A percentile compares a stretch with the other conserved stretches of the same genome.
Evolutionary conservation across 176 grass and related monocot genomes (phyloP).

Genomic region (Paspalum notatum): DNA sequence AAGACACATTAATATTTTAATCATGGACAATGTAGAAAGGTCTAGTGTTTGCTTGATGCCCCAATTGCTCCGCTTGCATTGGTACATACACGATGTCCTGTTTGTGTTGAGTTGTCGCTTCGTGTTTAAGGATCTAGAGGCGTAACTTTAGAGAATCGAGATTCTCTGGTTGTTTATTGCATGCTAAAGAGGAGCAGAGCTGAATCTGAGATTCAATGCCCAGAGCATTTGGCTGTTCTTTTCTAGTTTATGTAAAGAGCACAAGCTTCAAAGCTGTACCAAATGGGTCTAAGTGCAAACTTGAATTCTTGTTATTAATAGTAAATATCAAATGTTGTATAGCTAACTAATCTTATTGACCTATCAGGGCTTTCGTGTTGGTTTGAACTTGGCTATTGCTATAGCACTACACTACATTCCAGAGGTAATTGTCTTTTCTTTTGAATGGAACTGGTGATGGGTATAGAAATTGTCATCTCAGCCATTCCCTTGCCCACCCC

Average conservation of each 20-base stretch:
- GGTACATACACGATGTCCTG: too few relatives aligned
- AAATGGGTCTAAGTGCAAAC: background rate
- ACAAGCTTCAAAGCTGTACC: background rate
- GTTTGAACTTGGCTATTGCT: slow-evolving; percentile 90
- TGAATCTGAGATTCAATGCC: background rate
- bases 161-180: background rate
- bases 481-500: background rate
- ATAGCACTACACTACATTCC: slow-evolving; percentile 98
- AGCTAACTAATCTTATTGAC: slow-evolving; percentile 23
- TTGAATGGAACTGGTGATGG: slow-evolving; percentile 11
- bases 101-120: background rate
- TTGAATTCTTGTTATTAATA: background rate
- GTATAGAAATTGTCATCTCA: background rate
- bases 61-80: too few relatives aligned
- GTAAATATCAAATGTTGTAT: background rate
- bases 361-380: slow-evolving; percentile 78
- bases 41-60: too few relatives aligned
- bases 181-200: background rate
- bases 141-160: background rate
- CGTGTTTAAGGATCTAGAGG: background rate
- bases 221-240: background rate
- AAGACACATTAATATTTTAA: background rate
- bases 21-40: background rate
- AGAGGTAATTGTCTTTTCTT: slow-evolving; percentile 60
- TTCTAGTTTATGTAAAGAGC: background rate